A percentile compares a stretch with the other conserved stretches of the same genome.
phyloP scores from a whole-genome alignment of 2,329 filamentous ascomycete species.

The Calonectria montana region DNA sequence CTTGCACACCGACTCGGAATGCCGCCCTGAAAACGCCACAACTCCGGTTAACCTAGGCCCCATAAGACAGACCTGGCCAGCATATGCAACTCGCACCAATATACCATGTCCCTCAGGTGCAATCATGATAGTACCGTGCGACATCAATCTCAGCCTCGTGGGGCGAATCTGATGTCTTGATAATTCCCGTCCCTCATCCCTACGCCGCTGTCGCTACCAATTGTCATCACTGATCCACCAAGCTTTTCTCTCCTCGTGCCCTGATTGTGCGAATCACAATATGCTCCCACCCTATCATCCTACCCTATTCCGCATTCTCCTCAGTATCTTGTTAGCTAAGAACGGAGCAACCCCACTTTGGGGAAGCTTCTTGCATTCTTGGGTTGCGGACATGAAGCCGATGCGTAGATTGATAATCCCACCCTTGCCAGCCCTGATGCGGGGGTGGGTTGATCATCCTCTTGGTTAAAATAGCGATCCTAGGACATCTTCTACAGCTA shows the following conservation, averaged over 20 bases:
- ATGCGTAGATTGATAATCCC: background rate
- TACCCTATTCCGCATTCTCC: background rate
- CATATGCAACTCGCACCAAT: background rate
- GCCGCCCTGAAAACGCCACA: conserved; percentile 20
- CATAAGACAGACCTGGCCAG: background rate
- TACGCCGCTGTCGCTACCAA: conserved; percentile 1
- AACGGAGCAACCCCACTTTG: conserved; percentile 6
- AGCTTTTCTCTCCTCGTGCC: background rate
- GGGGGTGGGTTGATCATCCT: background rate
- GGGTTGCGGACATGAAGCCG: background rate
- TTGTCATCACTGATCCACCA: conserved; percentile 8
- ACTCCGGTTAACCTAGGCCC: conserved; percentile 18
- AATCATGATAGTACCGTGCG: background rate
- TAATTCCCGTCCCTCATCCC: background rate
- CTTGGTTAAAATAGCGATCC: background rate
- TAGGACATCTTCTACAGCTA: background rate
- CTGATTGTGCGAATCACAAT: conserved; percentile 11
- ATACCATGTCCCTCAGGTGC: background rate
- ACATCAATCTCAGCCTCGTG: background rate
- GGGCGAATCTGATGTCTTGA: background rate
- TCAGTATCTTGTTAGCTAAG: background rate
- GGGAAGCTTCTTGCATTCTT: background rate
- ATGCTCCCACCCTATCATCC: background rate
- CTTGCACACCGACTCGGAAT: conserved; percentile 9
- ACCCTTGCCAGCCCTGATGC: background rate